A percentile compares a stretch with the other conserved stretches of the same genome.
Evolutionary conservation across 768 basidiomycete genomes (phyloP).

Genomic region (Leccinum incarnatum): DNA sequence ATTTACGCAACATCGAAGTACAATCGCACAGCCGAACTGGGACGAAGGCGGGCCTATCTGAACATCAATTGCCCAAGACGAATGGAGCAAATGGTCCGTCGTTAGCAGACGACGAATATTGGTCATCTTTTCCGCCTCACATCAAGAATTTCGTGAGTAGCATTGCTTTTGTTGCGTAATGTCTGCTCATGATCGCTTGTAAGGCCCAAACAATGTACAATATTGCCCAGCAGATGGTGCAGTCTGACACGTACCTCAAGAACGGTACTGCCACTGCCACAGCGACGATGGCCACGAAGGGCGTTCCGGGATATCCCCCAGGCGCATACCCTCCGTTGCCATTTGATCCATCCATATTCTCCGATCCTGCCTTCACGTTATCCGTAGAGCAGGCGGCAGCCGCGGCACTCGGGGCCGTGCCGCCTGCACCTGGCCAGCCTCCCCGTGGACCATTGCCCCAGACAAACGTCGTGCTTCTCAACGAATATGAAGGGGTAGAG

Average conservation of each 20-base stretch:
- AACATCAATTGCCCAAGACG: conserved; percentile 21
- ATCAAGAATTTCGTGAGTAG: conserved; percentile 64
- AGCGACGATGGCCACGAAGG: conserved; percentile 33
- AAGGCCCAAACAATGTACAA: conserved; percentile 66
- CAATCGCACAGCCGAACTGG: conserved; percentile 28
- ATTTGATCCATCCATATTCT: conserved; percentile 52
- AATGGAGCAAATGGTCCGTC: conserved; percentile 21
- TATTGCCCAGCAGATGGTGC: conserved; percentile 65
- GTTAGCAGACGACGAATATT: conserved; percentile 59
- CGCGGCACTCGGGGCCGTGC: conserved; percentile 31
- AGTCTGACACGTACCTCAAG: conserved; percentile 39
- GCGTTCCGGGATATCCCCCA: conserved; percentile 39
- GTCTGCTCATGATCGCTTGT: conserved; percentile 32
- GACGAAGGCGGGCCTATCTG: conserved; percentile 20
- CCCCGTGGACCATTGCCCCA: conserved; percentile 33
- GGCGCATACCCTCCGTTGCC: conserved; percentile 43
- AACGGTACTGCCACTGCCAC: conserved; percentile 32
- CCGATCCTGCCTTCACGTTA: conserved; percentile 50
- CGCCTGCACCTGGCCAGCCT: conserved; percentile 30
- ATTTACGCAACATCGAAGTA: conserved; percentile 40
- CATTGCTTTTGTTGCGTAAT: conserved; percentile 23
- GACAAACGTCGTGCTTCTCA: conserved; percentile 38
- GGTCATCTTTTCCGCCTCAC: conserved; percentile 66
- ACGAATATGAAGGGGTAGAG: conserved; percentile 37
- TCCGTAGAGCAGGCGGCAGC: conserved; percentile 50